A percentile compares a stretch with the other conserved stretches of the same genome.
phyloP scores from a whole-genome alignment of 208 protist species.

The Trypanosoma caninum region DNA sequence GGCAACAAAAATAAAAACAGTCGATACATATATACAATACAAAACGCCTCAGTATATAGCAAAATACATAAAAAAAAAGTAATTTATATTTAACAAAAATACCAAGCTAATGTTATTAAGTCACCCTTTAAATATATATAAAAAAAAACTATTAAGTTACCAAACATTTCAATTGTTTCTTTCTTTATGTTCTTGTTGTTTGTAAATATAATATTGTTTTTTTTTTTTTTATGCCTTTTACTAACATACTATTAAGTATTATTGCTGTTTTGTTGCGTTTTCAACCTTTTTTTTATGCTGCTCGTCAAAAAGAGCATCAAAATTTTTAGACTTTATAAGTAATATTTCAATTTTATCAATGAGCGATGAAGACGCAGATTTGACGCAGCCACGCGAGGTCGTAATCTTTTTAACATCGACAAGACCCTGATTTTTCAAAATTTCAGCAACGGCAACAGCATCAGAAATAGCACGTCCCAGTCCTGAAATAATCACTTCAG shows the following conservation, averaged over 20 bases:
- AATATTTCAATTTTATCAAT: constrained; percentile 84
- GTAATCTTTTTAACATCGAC: constrained; percentile 78
- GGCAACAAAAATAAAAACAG: constrained; percentile 21
- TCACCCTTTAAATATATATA: background rate
- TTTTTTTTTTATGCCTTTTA: background rate
- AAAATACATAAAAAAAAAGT: background rate
- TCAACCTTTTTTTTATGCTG: constrained; percentile 54
- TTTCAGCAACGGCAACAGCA: constrained; percentile 83
- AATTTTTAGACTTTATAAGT: constrained; percentile 71
- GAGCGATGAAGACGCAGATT: constrained; percentile 31
- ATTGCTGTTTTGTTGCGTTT: constrained; percentile 15
- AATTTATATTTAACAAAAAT: background rate
- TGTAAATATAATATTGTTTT: background rate
- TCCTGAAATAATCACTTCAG: constrained; percentile 70
- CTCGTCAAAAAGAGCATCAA: constrained; percentile 76
- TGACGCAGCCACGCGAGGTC: constrained; percentile 70
- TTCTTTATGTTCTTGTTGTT: background rate
- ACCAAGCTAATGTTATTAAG: background rate
- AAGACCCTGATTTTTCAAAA: constrained; percentile 84
- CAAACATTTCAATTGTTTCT: background rate
- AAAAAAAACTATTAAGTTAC: background rate
- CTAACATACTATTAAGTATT: constrained; percentile 3
- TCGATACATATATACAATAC: background rate
- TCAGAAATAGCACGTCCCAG: constrained; percentile 82
- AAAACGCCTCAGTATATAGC: background rate